Base-by-base conservation (phyloP, 495 filamentous ascomycete genomes). In the Daldinia childiae region DNA sequence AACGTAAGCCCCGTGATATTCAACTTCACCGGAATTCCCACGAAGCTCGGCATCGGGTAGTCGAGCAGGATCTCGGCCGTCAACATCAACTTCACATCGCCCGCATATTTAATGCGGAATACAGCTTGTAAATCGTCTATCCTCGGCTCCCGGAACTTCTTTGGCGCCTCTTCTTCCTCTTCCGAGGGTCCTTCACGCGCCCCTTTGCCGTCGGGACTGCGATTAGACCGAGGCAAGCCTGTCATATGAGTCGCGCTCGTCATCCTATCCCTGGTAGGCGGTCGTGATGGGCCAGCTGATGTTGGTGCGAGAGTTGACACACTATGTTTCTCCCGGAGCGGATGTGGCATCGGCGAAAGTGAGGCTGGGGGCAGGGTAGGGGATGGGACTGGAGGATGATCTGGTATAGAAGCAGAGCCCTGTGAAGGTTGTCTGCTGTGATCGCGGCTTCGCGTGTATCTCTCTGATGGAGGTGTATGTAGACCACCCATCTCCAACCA, bases 1-100 rank as follows among this genome's bases (percentile, higher is more conserved):
- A 99, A 98, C 14, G 91, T 93, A 48, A 98, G 79, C 0, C 96
- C 95, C 0, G 95, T 98, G 70, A 99, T 94, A 69, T 94, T 95
- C 3, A 99, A 84, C 73, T 93, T 92, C 12, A 98, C 83, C 0
- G 95, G 95, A 17, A 99, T 91, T 1, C 93, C 92, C 9, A 97
- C 95, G 72, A 99, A 99, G 80, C 90, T 94, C 11, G 93, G 93
- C 91, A 98, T 97, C 0, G 95, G 95, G 77, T 98, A 99, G 81
- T 99, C 95, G 30, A 99, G 91, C 19, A 98, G 83, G 43, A 99
- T 94, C 76, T 97, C 93, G 0, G 95, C 93, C 14, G 95, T 98
- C 19, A 99, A 82, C 54, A 93, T 93, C 4, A 99, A 84, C 54
- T 89, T 89, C 27, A 99, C 84, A 67, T 97, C 90, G 0, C 95